Conservation (phyloP, 176 grass and related monocot species). For the Lolium perenne region DNA sequence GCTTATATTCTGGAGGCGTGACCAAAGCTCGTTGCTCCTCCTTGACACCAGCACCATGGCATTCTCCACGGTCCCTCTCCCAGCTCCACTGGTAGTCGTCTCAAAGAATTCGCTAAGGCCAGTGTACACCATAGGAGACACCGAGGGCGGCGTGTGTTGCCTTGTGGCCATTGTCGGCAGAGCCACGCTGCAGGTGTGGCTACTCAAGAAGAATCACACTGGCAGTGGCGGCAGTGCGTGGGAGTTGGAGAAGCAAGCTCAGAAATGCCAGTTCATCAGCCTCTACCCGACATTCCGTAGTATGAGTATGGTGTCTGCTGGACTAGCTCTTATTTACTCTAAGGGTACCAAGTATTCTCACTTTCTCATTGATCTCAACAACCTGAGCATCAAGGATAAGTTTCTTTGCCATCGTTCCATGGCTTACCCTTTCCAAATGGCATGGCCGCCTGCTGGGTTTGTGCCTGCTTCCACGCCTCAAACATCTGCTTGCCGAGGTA, state of each 20-base stretch:
- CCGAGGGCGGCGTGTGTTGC: background rate
- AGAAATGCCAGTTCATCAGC: background rate
- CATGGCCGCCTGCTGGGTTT: background rate
- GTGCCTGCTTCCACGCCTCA: background rate
- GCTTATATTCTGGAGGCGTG: conserved; percentile 12
- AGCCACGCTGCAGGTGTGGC: conserved; percentile 26
- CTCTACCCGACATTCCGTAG: background rate
- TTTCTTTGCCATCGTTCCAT: background rate
- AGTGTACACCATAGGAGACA: background rate
- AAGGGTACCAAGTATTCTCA: background rate
- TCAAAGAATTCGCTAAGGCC: background rate
- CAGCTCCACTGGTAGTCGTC: background rate
- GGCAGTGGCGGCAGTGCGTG: background rate
- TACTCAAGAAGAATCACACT: background rate
- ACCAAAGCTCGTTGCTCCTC: background rate
- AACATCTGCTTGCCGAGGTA: background rate
- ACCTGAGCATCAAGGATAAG: background rate
- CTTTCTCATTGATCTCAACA: background rate
- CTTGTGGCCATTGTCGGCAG: conserved; percentile 26
- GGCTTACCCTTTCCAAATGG: background rate
- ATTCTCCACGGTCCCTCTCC: conserved; percentile 24
- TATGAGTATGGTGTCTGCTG: background rate
- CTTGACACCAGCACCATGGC: conserved; percentile 31
- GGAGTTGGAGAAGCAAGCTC: background rate
- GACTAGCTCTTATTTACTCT: background rate